Evolutionary conservation across 2,329 filamentous ascomycete species (phyloP), one percentile per base, ranked within the genome.

Genomic region (Pyrenophora teres): DNA sequence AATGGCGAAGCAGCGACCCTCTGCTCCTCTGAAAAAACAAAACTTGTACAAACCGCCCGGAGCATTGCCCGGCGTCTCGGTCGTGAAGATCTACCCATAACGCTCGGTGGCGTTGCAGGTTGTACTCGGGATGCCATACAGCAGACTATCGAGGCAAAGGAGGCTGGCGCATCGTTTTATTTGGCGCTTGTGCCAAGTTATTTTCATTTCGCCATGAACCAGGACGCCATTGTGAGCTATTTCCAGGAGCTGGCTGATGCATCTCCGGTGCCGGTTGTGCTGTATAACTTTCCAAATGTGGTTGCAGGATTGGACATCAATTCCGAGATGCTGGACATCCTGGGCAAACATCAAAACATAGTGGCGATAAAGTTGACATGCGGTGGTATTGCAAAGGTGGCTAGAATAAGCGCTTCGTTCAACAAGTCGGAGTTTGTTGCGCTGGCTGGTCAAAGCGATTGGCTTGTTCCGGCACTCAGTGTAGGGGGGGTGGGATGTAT

Each of bases 401-500:
- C 74, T 10, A 68, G 76, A 27, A 64, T 75, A 3, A 68, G 68
- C 6, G 74, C 75, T 5, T 54, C 63, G 4, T 76, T 74, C 52
- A 62, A 68, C 25, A 65, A 70, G 44, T 66, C 64, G 8, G 60
- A 71, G 16, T 78, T 78, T 46, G 69, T 66, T 19, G 72, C 73
- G 3, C 59, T 77, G 7, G 73, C 75, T 27, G 76, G 76, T 4
- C 76, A 78, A 66, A 73, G 75, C 60, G 72, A 77, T 57, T 77
- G 75, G 73, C 52, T 78, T 19, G 75, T 88, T 41, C 83, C 83
- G 2, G 83, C 82, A 0, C 69, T 88, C 30, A 78, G 79, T 1
- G 80, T 81, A 6, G 85, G 85, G 13, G 82, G 80, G 25, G 78
- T 80, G 2, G 85, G 86, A 8, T 83, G 80, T 57, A 83, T 88